These are phyloP conservation scores for Teratosphaeria gauchensis DNA, from an alignment of 2,329 filamentous ascomycete genomes.

Conservation along the genomic window DNA sequence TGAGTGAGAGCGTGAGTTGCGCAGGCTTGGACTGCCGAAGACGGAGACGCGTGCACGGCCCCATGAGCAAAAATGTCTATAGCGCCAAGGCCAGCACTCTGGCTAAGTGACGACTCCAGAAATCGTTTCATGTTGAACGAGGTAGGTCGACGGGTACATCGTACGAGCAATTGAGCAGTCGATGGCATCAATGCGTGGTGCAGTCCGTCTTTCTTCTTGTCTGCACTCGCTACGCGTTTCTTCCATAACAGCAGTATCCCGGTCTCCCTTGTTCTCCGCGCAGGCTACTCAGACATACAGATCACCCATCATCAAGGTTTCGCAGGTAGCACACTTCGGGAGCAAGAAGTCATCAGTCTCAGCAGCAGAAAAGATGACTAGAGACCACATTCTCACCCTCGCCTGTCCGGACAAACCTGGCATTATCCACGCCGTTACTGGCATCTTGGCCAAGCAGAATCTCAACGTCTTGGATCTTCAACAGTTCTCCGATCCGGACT, in stretches of 20 bases:
- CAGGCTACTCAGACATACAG: background rate
- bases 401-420: constrained; percentile 77
- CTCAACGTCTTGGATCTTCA: constrained; percentile 78
- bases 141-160: background rate
- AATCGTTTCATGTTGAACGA: constrained; percentile 25
- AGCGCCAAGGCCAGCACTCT: background rate
- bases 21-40: background rate
- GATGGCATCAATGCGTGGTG: background rate
- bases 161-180: background rate
- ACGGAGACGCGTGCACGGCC: background rate
- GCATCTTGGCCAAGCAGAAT: constrained; percentile 60
- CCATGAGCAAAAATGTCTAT: background rate
- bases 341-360: background rate
- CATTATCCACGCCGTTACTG: constrained; percentile 77
- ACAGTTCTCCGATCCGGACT: constrained; percentile 69
- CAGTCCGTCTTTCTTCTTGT: background rate
- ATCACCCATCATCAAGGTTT: background rate
- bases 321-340: background rate
- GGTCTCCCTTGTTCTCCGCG: background rate
- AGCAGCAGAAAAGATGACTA: constrained; percentile 7
- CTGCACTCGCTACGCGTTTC: background rate
- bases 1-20: background rate
- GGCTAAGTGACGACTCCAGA: background rate
- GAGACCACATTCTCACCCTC: constrained; percentile 64
- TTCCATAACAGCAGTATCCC: background rate